Conservation (phyloP, 257 asterid species). For the Solanum pimpinellifolium region DNA sequence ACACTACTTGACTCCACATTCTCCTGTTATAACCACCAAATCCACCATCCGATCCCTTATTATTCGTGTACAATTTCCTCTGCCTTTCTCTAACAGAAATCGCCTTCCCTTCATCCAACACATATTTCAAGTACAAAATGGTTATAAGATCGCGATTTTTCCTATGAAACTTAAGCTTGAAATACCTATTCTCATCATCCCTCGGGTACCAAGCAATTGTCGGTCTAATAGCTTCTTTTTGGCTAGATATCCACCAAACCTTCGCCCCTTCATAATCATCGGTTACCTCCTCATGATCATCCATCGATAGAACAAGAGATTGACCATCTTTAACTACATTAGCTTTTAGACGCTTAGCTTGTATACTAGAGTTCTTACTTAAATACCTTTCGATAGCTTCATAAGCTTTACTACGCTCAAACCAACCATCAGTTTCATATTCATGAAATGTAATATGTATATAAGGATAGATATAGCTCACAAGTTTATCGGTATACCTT, state of each 20-base stretch:
- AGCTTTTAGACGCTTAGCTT: not conserved
- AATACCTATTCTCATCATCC: not conserved
- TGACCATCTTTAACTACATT: not conserved
- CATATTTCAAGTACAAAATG: not conserved
- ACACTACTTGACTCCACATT: not conserved
- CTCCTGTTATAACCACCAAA: not conserved
- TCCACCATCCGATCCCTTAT: not conserved
- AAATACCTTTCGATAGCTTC: not conserved
- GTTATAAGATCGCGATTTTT: not conserved
- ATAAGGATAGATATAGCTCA: not conserved
- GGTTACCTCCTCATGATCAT: not conserved
- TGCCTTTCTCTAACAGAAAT: not conserved
- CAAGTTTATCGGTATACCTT: not conserved
- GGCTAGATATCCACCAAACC: not conserved
- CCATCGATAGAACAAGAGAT: not conserved
- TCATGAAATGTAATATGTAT: not conserved
- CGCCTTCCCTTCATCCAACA: not conserved
- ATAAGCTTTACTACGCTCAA: not conserved
- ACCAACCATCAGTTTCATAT: not conserved
- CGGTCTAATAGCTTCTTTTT: not conserved
- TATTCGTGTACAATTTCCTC: not conserved
- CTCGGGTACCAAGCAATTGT: not conserved
- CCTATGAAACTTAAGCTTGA: not conserved
- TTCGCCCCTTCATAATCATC: not conserved
- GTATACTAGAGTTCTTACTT: not conserved